These are phyloP conservation scores for Scleroderma citrinum DNA, from an alignment of 768 basidiomycete genomes.

Conservation along the genomic window DNA sequence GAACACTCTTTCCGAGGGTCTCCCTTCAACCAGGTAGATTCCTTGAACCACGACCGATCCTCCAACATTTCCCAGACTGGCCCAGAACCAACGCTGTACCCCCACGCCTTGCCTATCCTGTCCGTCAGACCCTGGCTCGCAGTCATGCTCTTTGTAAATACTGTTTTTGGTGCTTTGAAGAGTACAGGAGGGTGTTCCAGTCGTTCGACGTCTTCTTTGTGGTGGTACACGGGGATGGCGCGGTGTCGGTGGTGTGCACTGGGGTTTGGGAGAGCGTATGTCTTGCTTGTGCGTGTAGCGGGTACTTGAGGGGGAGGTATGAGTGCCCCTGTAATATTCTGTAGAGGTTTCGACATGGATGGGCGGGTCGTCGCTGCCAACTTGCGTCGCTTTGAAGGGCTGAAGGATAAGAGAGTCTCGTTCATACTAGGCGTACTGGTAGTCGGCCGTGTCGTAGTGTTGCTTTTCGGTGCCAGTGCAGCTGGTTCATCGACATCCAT, in stretches of 20 bases:
- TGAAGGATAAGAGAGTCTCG: too few species aligned
- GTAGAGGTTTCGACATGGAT: constrained; percentile 1
- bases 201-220: constrained; percentile 51
- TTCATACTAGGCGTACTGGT: too few species aligned
- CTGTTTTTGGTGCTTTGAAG: constrained; percentile 39
- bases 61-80: constrained; percentile 77
- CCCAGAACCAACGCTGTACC: constrained; percentile 67
- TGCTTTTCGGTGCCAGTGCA: not conserved
- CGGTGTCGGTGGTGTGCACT: constrained; percentile 71
- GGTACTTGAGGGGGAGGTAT: constrained; percentile 5
- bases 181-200: constrained; percentile 44
- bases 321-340: constrained; percentile 2
- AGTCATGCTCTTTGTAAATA: constrained; percentile 54
- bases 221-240: constrained; percentile 54
- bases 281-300: constrained; percentile 29
- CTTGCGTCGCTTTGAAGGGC: not conserved
- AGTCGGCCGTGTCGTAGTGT: too few species aligned
- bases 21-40: constrained; percentile 33
- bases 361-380: not conserved
- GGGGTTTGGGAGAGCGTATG: constrained; percentile 55
- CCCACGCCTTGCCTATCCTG: constrained; percentile 63
- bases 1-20: constrained; percentile 38
- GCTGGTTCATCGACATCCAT: not conserved
- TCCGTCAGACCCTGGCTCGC: constrained; percentile 41
- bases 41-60: constrained; percentile 75